Conservation (phyloP, 805 yeast genomes). For the Saccharomyces paradoxus region DNA sequence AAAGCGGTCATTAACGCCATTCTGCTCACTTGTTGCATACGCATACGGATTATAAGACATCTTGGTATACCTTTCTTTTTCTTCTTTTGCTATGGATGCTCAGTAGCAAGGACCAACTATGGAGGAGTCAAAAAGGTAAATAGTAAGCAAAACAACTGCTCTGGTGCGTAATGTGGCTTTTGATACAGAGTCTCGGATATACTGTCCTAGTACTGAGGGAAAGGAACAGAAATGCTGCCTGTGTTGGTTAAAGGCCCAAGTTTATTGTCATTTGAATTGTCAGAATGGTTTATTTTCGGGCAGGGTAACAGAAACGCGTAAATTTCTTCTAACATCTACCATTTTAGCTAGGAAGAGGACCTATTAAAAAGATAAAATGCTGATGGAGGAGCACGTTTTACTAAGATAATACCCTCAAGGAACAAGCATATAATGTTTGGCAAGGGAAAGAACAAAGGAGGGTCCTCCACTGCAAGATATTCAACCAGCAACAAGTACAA, state of each 20-base stretch:
- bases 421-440: background rate
- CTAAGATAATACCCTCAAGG: background rate
- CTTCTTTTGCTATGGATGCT: background rate
- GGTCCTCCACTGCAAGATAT: background rate
- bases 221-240: background rate
- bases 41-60: conserved; percentile 46
- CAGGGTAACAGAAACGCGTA: background rate
- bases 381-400: background rate
- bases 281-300: background rate
- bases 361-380: background rate
- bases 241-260: background rate
- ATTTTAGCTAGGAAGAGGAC: background rate
- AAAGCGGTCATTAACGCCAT: background rate
- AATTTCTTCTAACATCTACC: background rate
- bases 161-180: background rate
- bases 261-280: background rate
- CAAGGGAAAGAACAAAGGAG: conserved; percentile 29
- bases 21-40: conserved; percentile 16
- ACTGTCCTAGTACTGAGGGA: background rate
- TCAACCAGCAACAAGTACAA: conserved; percentile 10
- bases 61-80: background rate
- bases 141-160: background rate
- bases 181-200: background rate
- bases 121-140: background rate
- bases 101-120: background rate